Percentiles rank a stretch among this genome's conserved stretches.
Evolutionary conservation across 306 rosid genomes (phyloP).

Genomic region (Rosa multiflora): DNA sequence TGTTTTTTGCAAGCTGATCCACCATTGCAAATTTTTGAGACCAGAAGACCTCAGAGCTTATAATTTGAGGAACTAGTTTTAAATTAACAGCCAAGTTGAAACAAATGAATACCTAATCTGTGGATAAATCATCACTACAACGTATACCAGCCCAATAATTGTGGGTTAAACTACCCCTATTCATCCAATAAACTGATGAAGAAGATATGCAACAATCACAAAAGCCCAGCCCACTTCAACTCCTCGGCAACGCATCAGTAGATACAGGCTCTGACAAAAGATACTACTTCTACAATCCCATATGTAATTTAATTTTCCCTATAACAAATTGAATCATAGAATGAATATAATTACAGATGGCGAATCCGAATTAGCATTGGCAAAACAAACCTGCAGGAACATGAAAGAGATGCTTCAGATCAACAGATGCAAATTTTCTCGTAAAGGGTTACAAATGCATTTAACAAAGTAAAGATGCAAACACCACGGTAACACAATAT

Average conservation of each 20-base stretch:
- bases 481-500: background rate
- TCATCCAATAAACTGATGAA: background rate
- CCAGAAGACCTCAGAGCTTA: background rate
- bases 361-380: slow-evolving; percentile 67
- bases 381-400: slow-evolving; percentile 81
- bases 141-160: background rate
- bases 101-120: background rate
- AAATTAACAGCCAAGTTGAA: background rate
- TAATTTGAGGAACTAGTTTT: too few relatives aligned
- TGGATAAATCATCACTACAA: background rate
- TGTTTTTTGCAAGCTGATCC: background rate
- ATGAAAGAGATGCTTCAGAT: slow-evolving; percentile 75
- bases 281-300: slow-evolving; percentile 32
- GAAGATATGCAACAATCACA: slow-evolving; percentile 18
- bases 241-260: slow-evolving; percentile 27
- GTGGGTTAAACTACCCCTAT: background rate
- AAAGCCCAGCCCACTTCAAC: slow-evolving; percentile 24
- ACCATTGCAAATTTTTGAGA: background rate
- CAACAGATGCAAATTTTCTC: slow-evolving; percentile 38
- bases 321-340: slow-evolving; percentile 43
- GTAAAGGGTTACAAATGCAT: slow-evolving; percentile 35
- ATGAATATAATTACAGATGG: slow-evolving; percentile 60
- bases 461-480: slow-evolving; percentile 21
- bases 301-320: slow-evolving; percentile 25
- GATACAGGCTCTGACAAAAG: slow-evolving; percentile 34